Percentiles rank a stretch among this genome's conserved stretches.
Evolutionary conservation across 2,329 filamentous ascomycete genomes (phyloP).

Genomic region (Didymella glomerata): DNA sequence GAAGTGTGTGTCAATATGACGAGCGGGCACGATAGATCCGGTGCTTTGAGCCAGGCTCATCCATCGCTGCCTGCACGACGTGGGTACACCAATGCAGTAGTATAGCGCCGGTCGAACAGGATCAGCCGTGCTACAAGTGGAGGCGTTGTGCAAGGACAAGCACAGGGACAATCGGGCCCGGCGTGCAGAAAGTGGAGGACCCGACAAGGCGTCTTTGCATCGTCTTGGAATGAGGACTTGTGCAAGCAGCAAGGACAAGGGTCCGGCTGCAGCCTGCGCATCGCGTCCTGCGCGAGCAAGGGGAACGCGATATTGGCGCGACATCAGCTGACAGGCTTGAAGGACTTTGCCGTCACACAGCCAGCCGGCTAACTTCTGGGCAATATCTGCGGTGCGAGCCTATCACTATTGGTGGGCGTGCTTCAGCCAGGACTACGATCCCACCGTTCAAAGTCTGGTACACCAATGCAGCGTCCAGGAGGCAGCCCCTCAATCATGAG

Average conservation of each 20-base stretch:
- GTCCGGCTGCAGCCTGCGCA: background rate
- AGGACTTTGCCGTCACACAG: background rate
- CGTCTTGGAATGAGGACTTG: no score
- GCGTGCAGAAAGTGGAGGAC: background rate
- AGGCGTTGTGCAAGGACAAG: background rate
- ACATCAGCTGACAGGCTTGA: conserved; percentile 13
- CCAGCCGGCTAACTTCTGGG: background rate
- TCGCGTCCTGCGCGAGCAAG: conserved; percentile 2
- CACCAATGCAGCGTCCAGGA: background rate
- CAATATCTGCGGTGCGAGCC: background rate
- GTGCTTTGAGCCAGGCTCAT: background rate
- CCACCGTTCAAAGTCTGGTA: background rate
- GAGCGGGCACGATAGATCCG: background rate
- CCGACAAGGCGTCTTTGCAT: background rate
- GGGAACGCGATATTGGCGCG: conserved; percentile 19
- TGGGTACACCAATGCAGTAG: background rate
- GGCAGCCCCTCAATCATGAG: background rate
- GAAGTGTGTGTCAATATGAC: background rate
- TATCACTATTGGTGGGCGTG: background rate
- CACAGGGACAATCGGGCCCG: background rate
- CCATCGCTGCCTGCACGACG: background rate
- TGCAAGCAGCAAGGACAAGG: no score
- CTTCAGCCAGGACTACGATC: background rate
- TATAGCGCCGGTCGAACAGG: background rate
- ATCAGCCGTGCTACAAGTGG: background rate